phyloP scores from a whole-genome alignment of 768 basidiomycete genomes.

The Panaeolus cyanescens region DNA sequence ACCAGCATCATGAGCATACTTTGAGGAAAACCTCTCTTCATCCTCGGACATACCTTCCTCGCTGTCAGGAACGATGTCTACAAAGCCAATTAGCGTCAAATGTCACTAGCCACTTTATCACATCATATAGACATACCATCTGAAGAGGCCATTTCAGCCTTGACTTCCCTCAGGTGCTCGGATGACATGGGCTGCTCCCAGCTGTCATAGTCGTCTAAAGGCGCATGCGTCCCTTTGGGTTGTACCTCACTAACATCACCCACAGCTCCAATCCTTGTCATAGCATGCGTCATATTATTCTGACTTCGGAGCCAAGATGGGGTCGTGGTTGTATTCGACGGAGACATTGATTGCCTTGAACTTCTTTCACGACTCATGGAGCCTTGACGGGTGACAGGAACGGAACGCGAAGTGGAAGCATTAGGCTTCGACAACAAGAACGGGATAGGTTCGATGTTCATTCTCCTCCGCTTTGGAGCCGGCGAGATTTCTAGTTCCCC shows the following conservation, averaged over 20 bases:
- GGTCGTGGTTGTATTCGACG: not conserved
- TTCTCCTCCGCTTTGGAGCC: not conserved
- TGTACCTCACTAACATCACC: not conserved
- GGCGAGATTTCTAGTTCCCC: not conserved
- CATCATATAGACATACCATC: constrained; percentile 12
- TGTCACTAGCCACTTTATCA: not conserved
- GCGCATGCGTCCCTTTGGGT: not conserved
- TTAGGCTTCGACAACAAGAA: not conserved
- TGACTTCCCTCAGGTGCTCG: constrained; percentile 21
- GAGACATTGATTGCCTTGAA: not conserved
- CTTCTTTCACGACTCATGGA: not conserved
- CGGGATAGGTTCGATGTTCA: not conserved
- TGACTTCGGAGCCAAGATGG: constrained; percentile 11
- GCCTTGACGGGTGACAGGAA: not conserved
- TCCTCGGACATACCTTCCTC: constrained; percentile 1
- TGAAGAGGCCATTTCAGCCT: constrained; percentile 6
- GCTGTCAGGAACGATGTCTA: constrained; percentile 10
- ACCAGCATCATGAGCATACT: not conserved
- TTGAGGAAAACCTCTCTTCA: not conserved
- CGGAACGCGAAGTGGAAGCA: not conserved
- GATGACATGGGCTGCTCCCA: constrained; percentile 29
- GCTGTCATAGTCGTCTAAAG: constrained; percentile 22
- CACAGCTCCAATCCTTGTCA: not conserved
- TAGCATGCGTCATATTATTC: not conserved
- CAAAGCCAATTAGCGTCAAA: not conserved